phyloP scores from a whole-genome alignment of 306 rosid species.

The Vigna radiata region DNA sequence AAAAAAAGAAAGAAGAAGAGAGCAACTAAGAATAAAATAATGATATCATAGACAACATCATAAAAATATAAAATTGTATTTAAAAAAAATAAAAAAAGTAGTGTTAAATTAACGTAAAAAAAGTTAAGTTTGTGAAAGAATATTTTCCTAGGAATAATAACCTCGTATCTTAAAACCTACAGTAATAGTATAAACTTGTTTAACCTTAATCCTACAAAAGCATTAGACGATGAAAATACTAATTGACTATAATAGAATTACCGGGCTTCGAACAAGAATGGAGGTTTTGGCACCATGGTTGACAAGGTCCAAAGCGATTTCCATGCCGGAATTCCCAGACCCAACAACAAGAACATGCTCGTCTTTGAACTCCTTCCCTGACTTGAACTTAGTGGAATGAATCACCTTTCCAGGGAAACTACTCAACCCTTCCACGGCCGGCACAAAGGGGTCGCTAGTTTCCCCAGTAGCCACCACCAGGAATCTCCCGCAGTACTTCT shows the following conservation, averaged over 20 bases:
- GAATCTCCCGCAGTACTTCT: slow-evolving; percentile 52
- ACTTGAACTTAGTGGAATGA: slow-evolving; percentile 63
- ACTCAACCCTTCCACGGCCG: slow-evolving; percentile 57
- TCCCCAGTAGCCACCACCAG: slow-evolving; percentile 81
- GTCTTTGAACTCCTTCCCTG: slow-evolving; percentile 53
- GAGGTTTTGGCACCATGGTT: slow-evolving; percentile 68
- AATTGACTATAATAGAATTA: slow-evolving; percentile 29
- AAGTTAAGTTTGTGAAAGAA: too few species aligned
- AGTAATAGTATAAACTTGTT: too few species aligned
- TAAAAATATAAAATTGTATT: too few species aligned
- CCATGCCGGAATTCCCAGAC: slow-evolving; percentile 83
- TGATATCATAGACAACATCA: too few species aligned
- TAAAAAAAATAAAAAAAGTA: too few species aligned
- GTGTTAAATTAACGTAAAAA: too few species aligned
- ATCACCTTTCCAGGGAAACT: slow-evolving; percentile 57
- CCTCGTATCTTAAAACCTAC: too few species aligned
- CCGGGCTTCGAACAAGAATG: slow-evolving; percentile 70
- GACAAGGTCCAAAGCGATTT: slow-evolving; percentile 64
- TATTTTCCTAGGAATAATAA: too few species aligned
- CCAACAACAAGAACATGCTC: slow-evolving; percentile 77
- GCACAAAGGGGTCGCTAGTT: slow-evolving; percentile 55
- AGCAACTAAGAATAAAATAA: too few species aligned
- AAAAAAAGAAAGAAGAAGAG: too few species aligned
- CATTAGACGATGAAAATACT: too few species aligned
- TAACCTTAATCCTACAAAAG: too few species aligned